phyloP scores from a whole-genome alignment of 306 rosid species.

The Prunus davidiana region DNA sequence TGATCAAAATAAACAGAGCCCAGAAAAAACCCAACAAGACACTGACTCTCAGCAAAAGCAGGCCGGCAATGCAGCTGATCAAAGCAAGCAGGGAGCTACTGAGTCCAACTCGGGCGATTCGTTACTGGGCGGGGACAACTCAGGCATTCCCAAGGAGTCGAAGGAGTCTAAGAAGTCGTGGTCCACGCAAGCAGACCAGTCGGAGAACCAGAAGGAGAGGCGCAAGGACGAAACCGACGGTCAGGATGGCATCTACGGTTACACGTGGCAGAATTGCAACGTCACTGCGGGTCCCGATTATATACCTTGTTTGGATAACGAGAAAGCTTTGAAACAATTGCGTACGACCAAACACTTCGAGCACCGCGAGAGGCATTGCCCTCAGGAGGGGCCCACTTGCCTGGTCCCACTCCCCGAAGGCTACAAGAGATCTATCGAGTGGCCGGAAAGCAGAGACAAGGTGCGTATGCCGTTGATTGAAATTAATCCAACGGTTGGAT shows the following conservation, averaged over 20 bases:
- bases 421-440: conserved; percentile 51
- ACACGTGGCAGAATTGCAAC: conserved; percentile 67
- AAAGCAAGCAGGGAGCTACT: conserved; percentile 11
- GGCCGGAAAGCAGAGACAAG: conserved; percentile 89
- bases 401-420: conserved; percentile 60
- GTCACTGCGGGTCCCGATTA: conserved; percentile 67
- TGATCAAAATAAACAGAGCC: background rate
- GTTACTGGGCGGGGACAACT: conserved; percentile 21
- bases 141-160: conserved; percentile 47
- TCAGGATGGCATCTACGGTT: conserved; percentile 32
- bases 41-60: conserved; percentile 5
- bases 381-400: conserved; percentile 77
- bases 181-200: conserved; percentile 72
- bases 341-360: conserved; percentile 57
- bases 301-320: conserved; percentile 92
- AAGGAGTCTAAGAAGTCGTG: conserved; percentile 61
- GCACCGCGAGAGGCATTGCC: conserved; percentile 93
- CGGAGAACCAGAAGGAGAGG: conserved; percentile 67
- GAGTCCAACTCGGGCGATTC: conserved; percentile 29
- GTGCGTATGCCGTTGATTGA: conserved; percentile 21
- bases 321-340: conserved; percentile 52
- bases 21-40: background rate
- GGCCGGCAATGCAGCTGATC: conserved; percentile 15
- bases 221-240: conserved; percentile 50
- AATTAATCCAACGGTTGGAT: background rate